These are phyloP conservation scores for Melampsora occidentalis DNA, from an alignment of 1,284 basidiomycete genomes.

Conservation along the genomic window DNA sequence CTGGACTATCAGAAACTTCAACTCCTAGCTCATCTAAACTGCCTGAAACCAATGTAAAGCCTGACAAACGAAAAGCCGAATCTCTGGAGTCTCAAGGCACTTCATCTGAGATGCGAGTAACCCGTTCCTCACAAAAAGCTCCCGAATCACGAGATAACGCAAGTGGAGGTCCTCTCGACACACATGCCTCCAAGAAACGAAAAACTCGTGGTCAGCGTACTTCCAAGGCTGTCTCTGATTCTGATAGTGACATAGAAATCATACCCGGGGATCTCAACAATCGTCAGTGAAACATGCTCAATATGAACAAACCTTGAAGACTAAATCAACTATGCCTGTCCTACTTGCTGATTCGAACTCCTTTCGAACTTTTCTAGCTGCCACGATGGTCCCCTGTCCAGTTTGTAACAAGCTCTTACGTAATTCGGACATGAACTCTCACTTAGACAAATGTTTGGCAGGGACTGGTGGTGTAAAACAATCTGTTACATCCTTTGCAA, in stretches of 20 bases:
- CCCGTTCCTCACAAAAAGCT: neutral
- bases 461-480: neutral
- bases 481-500: neutral
- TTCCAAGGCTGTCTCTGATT: neutral
- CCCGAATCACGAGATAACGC: neutral
- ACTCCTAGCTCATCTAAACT: no score
- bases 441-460: conserved; percentile 15
- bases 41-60: no score
- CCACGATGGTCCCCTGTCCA: conserved; percentile 31
- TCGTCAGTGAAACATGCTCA: conserved; percentile 23
- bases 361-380: conserved; percentile 9
- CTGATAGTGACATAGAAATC: conserved; percentile 30
- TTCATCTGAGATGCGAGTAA: neutral
- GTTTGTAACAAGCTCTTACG: conserved; percentile 22
- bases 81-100: neutral
- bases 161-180: neutral
- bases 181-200: conserved; percentile 5
- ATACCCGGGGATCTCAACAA: conserved; percentile 19
- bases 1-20: neutral
- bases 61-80: no score
- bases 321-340: neutral
- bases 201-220: neutral
- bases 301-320: neutral
- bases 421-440: conserved; percentile 32
- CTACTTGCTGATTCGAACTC: neutral